Conservation (phyloP, 768 basidiomycete species). For the Hericium erinaceus region DNA sequence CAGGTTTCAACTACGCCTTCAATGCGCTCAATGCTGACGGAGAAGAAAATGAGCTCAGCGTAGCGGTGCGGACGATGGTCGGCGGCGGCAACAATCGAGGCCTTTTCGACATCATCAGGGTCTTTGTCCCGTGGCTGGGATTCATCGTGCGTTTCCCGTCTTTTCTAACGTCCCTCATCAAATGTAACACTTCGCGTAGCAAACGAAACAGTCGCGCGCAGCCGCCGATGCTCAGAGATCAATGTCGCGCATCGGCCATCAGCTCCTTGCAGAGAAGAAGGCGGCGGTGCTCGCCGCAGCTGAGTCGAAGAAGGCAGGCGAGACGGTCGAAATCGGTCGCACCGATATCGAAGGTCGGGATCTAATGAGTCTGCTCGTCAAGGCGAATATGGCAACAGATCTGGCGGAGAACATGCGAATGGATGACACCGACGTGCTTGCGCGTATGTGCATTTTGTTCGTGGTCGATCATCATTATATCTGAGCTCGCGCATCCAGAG, state of each 20-base stretch:
- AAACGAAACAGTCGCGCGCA: constrained; percentile 11
- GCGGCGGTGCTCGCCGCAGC: constrained; percentile 16
- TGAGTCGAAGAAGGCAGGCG: background rate
- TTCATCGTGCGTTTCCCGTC: constrained; percentile 25
- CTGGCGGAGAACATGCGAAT: constrained; percentile 16
- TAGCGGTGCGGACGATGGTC: constrained; percentile 26
- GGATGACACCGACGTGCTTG: constrained; percentile 22
- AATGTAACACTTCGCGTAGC: constrained; percentile 9
- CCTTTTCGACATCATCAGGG: constrained; percentile 25
- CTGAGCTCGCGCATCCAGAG: constrained; percentile 11
- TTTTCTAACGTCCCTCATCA: background rate
- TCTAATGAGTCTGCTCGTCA: constrained; percentile 1
- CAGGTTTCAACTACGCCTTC: constrained; percentile 34
- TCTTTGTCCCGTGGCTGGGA: constrained; percentile 28
- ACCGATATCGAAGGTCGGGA: too few species aligned
- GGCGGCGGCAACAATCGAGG: constrained; percentile 1
- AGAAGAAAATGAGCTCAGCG: constrained; percentile 22
- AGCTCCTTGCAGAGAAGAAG: constrained; percentile 44
- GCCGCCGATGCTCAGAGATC: constrained; percentile 25
- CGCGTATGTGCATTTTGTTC: constrained; percentile 10
- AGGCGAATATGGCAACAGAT: constrained; percentile 10
- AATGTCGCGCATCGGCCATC: constrained; percentile 40
- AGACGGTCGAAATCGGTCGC: too few species aligned
- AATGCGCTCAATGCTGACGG: constrained; percentile 20
- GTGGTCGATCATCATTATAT: too few species aligned